Conservation (phyloP, 768 basidiomycete species). For the Tulasnella sp. region DNA sequence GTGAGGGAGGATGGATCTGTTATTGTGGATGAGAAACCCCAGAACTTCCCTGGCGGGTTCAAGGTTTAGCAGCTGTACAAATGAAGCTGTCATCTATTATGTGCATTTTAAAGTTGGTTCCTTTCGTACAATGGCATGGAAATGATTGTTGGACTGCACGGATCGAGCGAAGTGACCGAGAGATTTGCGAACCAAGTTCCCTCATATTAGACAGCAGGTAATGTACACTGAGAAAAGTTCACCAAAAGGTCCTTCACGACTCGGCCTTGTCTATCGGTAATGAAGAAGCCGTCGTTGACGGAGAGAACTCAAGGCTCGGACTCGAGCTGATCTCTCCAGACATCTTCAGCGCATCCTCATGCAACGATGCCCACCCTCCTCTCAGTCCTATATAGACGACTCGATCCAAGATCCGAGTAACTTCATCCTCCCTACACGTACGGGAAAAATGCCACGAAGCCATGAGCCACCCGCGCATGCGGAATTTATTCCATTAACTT, state of each 20-base stretch:
- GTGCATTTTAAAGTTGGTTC: too few relatives aligned
- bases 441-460: too few relatives aligned
- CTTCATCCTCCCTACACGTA: slow-evolving; percentile 46
- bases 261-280: neutral
- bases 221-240: neutral
- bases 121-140: too few relatives aligned
- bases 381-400: slow-evolving; percentile 57
- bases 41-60: neutral
- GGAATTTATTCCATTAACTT: neutral
- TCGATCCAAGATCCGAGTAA: slow-evolving; percentile 51
- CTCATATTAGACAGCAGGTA: neutral
- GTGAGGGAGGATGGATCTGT: neutral
- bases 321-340: neutral
- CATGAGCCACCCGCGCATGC: too few relatives aligned
- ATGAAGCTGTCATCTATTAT: neutral
- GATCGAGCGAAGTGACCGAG: neutral
- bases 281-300: neutral
- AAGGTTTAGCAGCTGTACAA: neutral
- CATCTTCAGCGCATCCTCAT: slow-evolving; percentile 43
- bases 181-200: neutral
- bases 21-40: neutral
- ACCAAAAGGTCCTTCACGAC: neutral
- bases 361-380: slow-evolving; percentile 53
- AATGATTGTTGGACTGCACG: neutral
- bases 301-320: neutral